Evolutionary conservation across 1,284 basidiomycete species (phyloP), one percentile per base, ranked within the genome.

Genomic region (Sanghuangporus sanghuang): DNA sequence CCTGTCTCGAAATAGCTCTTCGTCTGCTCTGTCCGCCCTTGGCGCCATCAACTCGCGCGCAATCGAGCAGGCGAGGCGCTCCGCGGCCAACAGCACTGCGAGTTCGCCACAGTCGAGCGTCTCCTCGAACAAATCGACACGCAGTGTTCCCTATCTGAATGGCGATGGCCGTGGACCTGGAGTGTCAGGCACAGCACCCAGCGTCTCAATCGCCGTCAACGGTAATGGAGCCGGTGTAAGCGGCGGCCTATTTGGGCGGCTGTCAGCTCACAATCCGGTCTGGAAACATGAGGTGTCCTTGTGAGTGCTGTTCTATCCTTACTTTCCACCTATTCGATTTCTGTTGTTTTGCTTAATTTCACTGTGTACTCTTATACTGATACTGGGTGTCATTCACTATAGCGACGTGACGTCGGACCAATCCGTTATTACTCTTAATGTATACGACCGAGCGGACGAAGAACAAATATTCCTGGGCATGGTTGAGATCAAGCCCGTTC

Each of bases 281-380:
- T 99, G 97, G 97, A 98, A 99, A 78, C 95, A 98, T 76, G 91
- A 98, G 76, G 96, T 98, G 55, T 90, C 93, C 46, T 98, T 98
- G 95, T 96, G 76, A 78, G 94, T 64, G 14, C 6, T 49, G 14
- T 48, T 58, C 56, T 56, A 40, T 60, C n/a, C 27, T 54, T 39
- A 6, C 18, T 61, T 35, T 46, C 44, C 44, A 18, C 44, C 14
- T 2, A 23, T 50, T 53, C 48, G 48, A 1, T 21, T n/a, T 49
- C 18, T 49, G 48, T 16, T 14, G 7, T 16, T 36, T 14, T 18
- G 8, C 55, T 7, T 32, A 6, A 18, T 4, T 42, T 42, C 12
- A 12, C 40, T n/a, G 3, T 11, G 12, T 42, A 11, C 11, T 46
- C 56, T 61, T 40, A 64, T 69, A 42, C 63, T 66, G 68, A 21